These are phyloP conservation scores for Hanseniaspora nectarophila DNA, from an alignment of 805 yeast species.

Conservation along the genomic window DNA sequence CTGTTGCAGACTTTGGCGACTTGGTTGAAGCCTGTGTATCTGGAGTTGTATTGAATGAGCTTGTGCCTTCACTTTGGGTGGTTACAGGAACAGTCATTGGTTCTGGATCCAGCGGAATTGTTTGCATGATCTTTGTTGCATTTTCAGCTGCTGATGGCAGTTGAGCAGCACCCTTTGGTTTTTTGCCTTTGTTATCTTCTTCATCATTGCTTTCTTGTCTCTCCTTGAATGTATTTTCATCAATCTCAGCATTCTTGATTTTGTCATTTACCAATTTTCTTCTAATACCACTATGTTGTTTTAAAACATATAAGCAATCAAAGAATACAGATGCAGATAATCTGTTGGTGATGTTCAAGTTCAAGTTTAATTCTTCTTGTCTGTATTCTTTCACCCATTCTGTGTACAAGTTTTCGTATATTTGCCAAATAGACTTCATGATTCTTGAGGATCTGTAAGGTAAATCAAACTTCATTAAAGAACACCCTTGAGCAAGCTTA, in stretches of 20 bases:
- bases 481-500: constrained; percentile 58
- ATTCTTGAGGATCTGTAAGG: constrained; percentile 88
- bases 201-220: constrained; percentile 20
- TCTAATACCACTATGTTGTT: constrained; percentile 81
- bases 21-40: not conserved
- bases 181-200: not conserved
- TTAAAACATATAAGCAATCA: constrained; percentile 72
- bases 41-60: constrained; percentile 19
- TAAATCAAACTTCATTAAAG: constrained; percentile 81
- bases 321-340: constrained; percentile 89
- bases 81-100: constrained; percentile 40
- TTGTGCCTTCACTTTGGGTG: constrained; percentile 18
- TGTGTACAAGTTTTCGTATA: constrained; percentile 57
- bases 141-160: constrained; percentile 43
- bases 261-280: constrained; percentile 25
- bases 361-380: constrained; percentile 27
- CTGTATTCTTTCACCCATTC: constrained; percentile 28
- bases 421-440: constrained; percentile 87
- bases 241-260: constrained; percentile 18
- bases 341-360: constrained; percentile 59
- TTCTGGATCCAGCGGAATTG: constrained; percentile 72
- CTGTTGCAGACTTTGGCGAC: not conserved
- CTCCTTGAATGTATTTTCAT: constrained; percentile 28
- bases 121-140: constrained; percentile 62
- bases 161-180: not conserved